Conservation (phyloP, 106 monocot genomes). For the Dendrobium officinale region DNA sequence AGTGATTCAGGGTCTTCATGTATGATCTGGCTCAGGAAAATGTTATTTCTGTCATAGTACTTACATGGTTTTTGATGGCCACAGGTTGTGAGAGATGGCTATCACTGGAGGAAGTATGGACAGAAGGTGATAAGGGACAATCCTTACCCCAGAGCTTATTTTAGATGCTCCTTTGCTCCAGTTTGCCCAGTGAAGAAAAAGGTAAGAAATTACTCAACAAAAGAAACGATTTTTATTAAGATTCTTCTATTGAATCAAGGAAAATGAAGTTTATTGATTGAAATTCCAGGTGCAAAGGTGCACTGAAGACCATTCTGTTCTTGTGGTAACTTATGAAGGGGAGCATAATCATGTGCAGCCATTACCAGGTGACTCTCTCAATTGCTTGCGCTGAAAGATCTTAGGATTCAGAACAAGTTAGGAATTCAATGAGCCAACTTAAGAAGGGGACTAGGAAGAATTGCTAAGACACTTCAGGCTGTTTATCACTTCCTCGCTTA, state of each 20-base stretch:
- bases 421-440: not conserved
- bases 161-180: slow-evolving; percentile 74
- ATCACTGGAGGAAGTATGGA: slow-evolving; percentile 76
- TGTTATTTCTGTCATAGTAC: no score
- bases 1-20: not conserved
- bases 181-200: slow-evolving; percentile 83
- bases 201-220: slow-evolving; percentile 18
- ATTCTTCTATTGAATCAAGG: no score
- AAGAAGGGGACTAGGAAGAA: not conserved
- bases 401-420: not conserved
- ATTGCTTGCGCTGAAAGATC: not conserved
- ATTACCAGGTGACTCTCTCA: not conserved
- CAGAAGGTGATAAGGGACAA: slow-evolving; percentile 79
- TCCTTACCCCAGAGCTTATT: slow-evolving; percentile 80
- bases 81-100: slow-evolving; percentile 63
- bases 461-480: not conserved
- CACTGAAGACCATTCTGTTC: slow-evolving; percentile 32
- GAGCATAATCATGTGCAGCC: slow-evolving; percentile 33
- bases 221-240: no score
- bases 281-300: slow-evolving; percentile 49
- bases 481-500: not conserved
- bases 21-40: no score
- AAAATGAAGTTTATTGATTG: no score
- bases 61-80: not conserved
- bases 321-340: slow-evolving; percentile 72